A percentile compares a stretch with the other conserved stretches of the same genome.
These are phyloP conservation scores for Paecilomyces niveus DNA, from an alignment of 2,329 filamentous ascomycete species.

Conservation along the genomic window DNA sequence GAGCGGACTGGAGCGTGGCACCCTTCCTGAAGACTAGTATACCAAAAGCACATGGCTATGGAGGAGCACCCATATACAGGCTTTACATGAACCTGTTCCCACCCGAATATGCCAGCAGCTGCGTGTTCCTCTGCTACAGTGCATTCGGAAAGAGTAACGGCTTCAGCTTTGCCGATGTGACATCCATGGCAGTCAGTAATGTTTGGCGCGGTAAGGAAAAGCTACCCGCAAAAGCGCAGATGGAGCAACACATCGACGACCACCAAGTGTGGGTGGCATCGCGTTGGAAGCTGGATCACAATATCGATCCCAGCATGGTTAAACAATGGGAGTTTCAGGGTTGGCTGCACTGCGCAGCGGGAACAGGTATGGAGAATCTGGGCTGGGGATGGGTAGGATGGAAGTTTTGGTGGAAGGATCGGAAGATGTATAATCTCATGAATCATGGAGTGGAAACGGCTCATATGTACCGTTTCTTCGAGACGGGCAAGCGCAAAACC, in stretches of 20 bases:
- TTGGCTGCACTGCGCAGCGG: constrained; percentile 38
- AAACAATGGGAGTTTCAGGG: constrained; percentile 28
- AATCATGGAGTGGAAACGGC: constrained; percentile 37
- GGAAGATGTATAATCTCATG: constrained; percentile 30
- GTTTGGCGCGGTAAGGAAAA: constrained; percentile 34
- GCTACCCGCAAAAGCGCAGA: constrained; percentile 30
- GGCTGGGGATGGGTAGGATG: constrained; percentile 37
- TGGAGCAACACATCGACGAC: constrained; percentile 28
- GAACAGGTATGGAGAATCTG: constrained; percentile 36
- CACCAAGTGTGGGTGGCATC: constrained; percentile 25
- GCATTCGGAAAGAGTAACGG: constrained; percentile 26
- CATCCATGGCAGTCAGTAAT: constrained; percentile 40
- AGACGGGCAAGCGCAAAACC: constrained; percentile 32
- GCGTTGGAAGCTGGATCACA: neutral
- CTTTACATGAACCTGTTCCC: constrained; percentile 43
- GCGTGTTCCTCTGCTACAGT: constrained; percentile 38
- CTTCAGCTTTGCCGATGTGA: constrained; percentile 37
- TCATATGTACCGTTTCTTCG: constrained; percentile 36
- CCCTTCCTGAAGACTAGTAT: constrained; percentile 14
- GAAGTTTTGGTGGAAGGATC: constrained; percentile 36
- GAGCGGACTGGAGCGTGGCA: neutral
- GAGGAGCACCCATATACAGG: constrained; percentile 15
- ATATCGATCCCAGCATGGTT: constrained; percentile 14
- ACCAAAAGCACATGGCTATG: constrained; percentile 6
- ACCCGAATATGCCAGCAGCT: constrained; percentile 34